Base-by-base conservation (phyloP, 192 early-diverging fungal genomes). In the Rhizoclosmatium globosum region DNA sequence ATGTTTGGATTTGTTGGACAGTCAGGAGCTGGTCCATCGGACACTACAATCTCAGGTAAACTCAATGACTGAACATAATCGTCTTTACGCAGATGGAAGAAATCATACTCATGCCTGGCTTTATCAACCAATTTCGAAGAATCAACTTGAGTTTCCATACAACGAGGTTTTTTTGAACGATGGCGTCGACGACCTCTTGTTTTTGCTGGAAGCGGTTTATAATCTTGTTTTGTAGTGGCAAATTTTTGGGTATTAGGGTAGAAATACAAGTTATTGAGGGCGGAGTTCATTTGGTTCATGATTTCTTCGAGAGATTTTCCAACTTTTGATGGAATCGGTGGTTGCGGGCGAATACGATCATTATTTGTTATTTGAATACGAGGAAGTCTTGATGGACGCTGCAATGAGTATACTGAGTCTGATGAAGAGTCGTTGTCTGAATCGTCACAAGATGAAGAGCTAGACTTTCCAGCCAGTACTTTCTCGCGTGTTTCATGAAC, bases 261-360 rank as follows among this genome's bases (percentile, higher is more conserved):
- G 53, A 71, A 79, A 41, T 60, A 59, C 7, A 79, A 46, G 31
- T 79, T 79, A 47, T 79, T 79, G 19, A 79, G 50, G 0, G 68
- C 77, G 4, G 21, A 38, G 42, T 79, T 69, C 77, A 79, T 79
- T 2, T 79, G 68, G 2, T 19, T n/a, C 77, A 79, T 79, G 42
- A 79, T 58, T 50, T 57, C 77, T 19, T 64, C 60, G 11, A 79
- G 43, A 11, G 38, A 42, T 39, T 39, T 13, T 9, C 77, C 77
- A 13, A 71, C 57, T 13, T 44, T 23, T 17, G 43, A 43, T 7
- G 77, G 77, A 19, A 71, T 61, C 9, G 77, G 68, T 4, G 67
- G 77, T 42, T 69, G 77, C 46, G 41, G 53, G 6, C 77, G 47
- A 11, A 31, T 31, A 31, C 31, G 31, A 31, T 31, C 31, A 31